Evolutionary conservation across 1,284 basidiomycete species (phyloP).

Genomic region (Naganishia cerealis): DNA sequence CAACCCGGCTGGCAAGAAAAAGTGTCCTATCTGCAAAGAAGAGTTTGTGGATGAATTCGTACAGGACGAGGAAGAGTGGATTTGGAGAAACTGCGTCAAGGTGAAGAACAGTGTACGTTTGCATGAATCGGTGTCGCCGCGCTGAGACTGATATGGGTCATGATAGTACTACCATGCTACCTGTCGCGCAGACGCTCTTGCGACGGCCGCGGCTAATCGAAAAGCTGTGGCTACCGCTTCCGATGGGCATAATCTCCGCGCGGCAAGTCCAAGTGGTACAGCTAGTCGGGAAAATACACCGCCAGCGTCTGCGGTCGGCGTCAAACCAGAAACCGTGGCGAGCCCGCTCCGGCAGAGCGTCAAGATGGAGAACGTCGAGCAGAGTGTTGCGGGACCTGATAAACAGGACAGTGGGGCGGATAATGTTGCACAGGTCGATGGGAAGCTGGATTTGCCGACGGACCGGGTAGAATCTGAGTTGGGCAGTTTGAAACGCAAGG

Average conservation of each 20-base stretch:
- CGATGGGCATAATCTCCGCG: slow-evolving; percentile 13
- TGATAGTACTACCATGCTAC: slow-evolving; percentile 82
- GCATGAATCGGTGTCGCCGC: not conserved
- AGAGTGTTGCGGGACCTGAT: too few relatives aligned
- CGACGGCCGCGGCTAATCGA: slow-evolving; percentile 37
- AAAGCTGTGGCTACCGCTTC: slow-evolving; percentile 7
- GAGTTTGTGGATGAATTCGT: slow-evolving; percentile 84
- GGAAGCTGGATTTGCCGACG: not conserved
- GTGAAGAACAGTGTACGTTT: slow-evolving; percentile 21
- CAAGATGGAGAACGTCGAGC: not conserved
- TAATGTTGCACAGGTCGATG: not conserved
- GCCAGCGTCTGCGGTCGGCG: not conserved
- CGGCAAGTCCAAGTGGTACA: slow-evolving; percentile 22
- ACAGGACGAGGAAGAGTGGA: slow-evolving; percentile 98
- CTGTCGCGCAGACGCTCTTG: slow-evolving; percentile 70
- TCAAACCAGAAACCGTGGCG: not conserved
- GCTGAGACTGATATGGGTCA: slow-evolving; percentile 5
- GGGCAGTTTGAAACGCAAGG: slow-evolving; percentile 30
- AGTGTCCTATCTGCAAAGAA: slow-evolving; percentile 98
- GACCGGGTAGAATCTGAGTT: slow-evolving; percentile 2
- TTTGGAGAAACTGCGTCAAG: slow-evolving; percentile 72
- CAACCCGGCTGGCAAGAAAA: slow-evolving; percentile 66
- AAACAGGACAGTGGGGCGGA: not conserved
- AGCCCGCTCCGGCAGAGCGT: slow-evolving; percentile 10
- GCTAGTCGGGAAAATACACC: slow-evolving; percentile 29